These are phyloP conservation scores for Candida maltosa DNA, from an alignment of 805 yeast genomes.

Conservation along the genomic window DNA sequence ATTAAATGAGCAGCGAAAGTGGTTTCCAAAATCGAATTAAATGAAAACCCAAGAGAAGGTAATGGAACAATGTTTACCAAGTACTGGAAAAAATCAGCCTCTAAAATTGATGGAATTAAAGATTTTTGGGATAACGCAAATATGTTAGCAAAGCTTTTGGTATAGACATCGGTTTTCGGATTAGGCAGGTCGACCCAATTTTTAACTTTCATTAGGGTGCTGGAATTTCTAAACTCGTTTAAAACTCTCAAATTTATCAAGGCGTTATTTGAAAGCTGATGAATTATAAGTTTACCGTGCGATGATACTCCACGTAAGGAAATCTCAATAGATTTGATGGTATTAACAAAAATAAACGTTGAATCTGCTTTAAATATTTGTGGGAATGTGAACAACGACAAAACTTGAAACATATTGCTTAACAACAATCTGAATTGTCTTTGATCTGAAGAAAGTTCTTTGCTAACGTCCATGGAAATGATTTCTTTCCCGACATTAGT, in stretches of 20 bases:
- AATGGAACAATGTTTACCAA: slow-evolving; percentile 50
- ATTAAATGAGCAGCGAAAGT: slow-evolving; percentile 54
- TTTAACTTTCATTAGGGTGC: slow-evolving; percentile 28
- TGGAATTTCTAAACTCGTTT: slow-evolving; percentile 36
- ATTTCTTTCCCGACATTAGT: slow-evolving; percentile 25
- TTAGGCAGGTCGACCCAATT: slow-evolving; percentile 31
- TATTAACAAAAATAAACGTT: slow-evolving; percentile 43
- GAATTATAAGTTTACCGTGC: slow-evolving; percentile 42
- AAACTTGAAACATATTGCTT: slow-evolving; percentile 31
- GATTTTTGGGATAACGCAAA: slow-evolving; percentile 28
- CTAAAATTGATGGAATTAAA: slow-evolving; percentile 32
- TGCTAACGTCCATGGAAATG: slow-evolving; percentile 13
- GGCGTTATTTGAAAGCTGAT: slow-evolving; percentile 60
- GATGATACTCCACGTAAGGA: slow-evolving; percentile 52
- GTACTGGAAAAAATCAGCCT: slow-evolving; percentile 50
- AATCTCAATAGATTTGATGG: slow-evolving; percentile 65
- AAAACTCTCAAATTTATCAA: slow-evolving; percentile 55
- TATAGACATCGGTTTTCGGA: slow-evolving; percentile 26
- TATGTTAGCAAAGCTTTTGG: slow-evolving; percentile 32
- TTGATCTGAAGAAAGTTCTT: slow-evolving; percentile 9
- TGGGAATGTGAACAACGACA: slow-evolving; percentile 37
- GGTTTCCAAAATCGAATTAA: slow-evolving; percentile 44
- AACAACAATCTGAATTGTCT: slow-evolving; percentile 26
- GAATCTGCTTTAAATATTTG: slow-evolving; percentile 33
- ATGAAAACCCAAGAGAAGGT: slow-evolving; percentile 41